Percentiles rank a stretch among this genome's conserved stretches.
phyloP scores from a whole-genome alignment of 495 filamentous ascomycete genomes.

The Chaetomium cochliodes region DNA sequence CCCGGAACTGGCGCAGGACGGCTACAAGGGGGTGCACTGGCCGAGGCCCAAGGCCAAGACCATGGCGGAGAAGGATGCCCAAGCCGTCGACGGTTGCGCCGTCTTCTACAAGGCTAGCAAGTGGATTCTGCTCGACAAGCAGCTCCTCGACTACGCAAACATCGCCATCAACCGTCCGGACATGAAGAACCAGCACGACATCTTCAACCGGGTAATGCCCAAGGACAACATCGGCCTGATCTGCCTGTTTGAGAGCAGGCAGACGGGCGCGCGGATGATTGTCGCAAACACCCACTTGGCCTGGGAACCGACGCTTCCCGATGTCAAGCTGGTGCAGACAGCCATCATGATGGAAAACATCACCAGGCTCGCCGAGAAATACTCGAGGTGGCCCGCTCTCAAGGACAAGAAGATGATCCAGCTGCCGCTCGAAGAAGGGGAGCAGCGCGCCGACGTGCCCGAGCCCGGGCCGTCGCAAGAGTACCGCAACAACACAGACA shows the following conservation, averaged over 20 bases:
- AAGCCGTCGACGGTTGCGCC: slow-evolving; percentile 87
- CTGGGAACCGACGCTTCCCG: slow-evolving; percentile 86
- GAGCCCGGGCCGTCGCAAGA: slow-evolving; percentile 60
- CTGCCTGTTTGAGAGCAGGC: slow-evolving; percentile 84
- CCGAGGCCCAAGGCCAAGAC: slow-evolving; percentile 82
- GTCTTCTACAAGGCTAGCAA: slow-evolving; percentile 93
- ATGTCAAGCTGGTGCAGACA: slow-evolving; percentile 93
- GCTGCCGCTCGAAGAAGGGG: slow-evolving; percentile 52
- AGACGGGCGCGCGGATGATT: slow-evolving; percentile 83
- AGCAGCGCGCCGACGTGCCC: slow-evolving; percentile 37
- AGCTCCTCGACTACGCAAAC: slow-evolving; percentile 86
- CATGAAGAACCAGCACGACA: slow-evolving; percentile 92
- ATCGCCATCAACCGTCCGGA: slow-evolving; percentile 89
- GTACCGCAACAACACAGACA: slow-evolving; percentile 79
- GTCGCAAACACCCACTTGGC: slow-evolving; percentile 90
- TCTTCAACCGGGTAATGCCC: slow-evolving; percentile 97
- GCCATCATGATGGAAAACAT: slow-evolving; percentile 92
- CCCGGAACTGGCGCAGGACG: slow-evolving; percentile 72
- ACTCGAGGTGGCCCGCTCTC: slow-evolving; percentile 68
- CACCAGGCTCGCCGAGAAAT: slow-evolving; percentile 77
- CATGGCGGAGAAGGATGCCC: slow-evolving; percentile 84
- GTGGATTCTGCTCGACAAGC: slow-evolving; percentile 89
- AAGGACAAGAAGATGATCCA: slow-evolving; percentile 76
- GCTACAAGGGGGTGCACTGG: slow-evolving; percentile 92
- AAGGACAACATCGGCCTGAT: slow-evolving; percentile 93